A percentile compares a stretch with the other conserved stretches of the same genome.
These are phyloP conservation scores for Iberis amara DNA, from an alignment of 441 rosid species.

Conservation along the genomic window DNA sequence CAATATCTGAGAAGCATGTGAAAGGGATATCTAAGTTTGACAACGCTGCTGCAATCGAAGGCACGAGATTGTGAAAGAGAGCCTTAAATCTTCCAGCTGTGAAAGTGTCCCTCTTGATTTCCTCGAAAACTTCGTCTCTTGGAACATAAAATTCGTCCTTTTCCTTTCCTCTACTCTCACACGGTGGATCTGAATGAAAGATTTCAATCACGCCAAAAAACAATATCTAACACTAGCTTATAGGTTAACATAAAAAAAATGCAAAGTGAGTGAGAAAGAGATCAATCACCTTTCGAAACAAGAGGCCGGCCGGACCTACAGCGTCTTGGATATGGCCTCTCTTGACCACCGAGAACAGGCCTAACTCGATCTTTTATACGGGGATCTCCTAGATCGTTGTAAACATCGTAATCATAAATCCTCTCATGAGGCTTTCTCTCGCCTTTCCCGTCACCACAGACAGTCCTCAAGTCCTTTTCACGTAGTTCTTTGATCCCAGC, in stretches of 20 bases:
- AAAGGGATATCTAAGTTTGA: slow-evolving; percentile 75
- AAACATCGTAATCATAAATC: slow-evolving; percentile 68
- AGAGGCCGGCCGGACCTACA: slow-evolving; percentile 88
- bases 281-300: slow-evolving; percentile 42
- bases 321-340: slow-evolving; percentile 82
- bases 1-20: slow-evolving; percentile 85
- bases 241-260: not conserved
- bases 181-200: slow-evolving; percentile 44
- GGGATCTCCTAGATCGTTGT: slow-evolving; percentile 86
- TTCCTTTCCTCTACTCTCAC: slow-evolving; percentile 75
- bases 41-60: slow-evolving; percentile 69
- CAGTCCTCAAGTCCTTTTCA: slow-evolving; percentile 54
- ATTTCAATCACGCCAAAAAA: slow-evolving; percentile 5
- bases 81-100: slow-evolving; percentile 83
- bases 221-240: not conserved
- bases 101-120: slow-evolving; percentile 75
- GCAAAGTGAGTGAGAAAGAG: not conserved
- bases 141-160: slow-evolving; percentile 86
- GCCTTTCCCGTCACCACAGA: slow-evolving; percentile 74
- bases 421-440: slow-evolving; percentile 66
- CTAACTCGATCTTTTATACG: slow-evolving; percentile 57
- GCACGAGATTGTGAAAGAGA: slow-evolving; percentile 83
- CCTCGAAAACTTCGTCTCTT: slow-evolving; percentile 86
- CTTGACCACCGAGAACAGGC: slow-evolving; percentile 52
- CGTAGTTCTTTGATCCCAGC: slow-evolving; percentile 67